Evolutionary conservation across 306 rosid species (phyloP), one percentile per base, ranked within the genome.

Genomic region (Malus orientalis): DNA sequence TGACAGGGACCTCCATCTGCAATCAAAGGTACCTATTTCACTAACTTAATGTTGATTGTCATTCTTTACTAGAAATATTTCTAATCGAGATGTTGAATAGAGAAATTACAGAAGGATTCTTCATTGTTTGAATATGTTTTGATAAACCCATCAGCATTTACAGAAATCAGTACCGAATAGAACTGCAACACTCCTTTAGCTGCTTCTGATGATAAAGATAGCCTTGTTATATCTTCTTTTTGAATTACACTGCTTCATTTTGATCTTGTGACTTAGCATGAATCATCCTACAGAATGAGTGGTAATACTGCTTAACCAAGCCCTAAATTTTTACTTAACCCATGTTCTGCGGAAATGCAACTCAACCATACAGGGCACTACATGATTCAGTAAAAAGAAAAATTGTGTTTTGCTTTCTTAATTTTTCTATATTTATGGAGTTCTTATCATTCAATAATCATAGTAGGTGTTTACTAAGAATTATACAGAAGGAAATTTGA

Each of bases 11-110:
- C 57, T 36, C 40, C 36, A 23, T 62, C 44, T 67, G 49, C 42
- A 75, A 23, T 71, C 84, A 47, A 70, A 65, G 77, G 72, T 74
- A 38, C 33, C 49, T 47, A 33, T 36, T 36, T 36, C 42, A 36
- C 42, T 36, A 36, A 36, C 42, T 36, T 36, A 6, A 36, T 36
- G 42, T 36, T 36, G 42, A 36, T 36, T 36, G 42, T 36, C 42
- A 36, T 36, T 36, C 42, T 36, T 36, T 36, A 6, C 18, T n/a
- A 2, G 11, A 63, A 63, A 63, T 30, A 16, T 25, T 27, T 25
- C 66, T 27, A 63, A 63, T 16, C 1, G 19, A 60, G 19, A 65
- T 65, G 51, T 14, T 6, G 55, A 16, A 49, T 40, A 8, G 53
- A 15, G 69, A 65, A 64, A 33, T 66, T 23, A 44, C n/a, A 44